Base-by-base conservation (phyloP, 139 green algal genomes). In the Bryopsis sp. region DNA sequence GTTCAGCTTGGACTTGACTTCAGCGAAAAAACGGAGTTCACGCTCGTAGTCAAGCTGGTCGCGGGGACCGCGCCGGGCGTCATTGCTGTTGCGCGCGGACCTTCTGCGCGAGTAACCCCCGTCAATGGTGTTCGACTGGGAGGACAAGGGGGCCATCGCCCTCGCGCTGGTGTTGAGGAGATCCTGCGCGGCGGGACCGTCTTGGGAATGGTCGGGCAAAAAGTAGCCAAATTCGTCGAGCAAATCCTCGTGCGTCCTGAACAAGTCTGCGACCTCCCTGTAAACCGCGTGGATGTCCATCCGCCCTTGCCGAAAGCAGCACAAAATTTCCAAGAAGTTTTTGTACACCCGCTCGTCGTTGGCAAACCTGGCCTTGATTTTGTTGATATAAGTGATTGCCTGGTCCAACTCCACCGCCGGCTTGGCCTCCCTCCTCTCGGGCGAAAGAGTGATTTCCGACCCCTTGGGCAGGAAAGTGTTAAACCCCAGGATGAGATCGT, bases 361-460 rank as follows among this genome's bases (percentile, higher is more conserved):
- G 1, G 81, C 65, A 71, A 99, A 99, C 24, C 92, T 85, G 7
- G 80, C 83, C 85, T 97, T 98, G 76, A 99, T 99, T 67, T 97
- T 97, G 82, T 99, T 99, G n/a, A 99, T 95, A 58, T 99, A 99
- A 72, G 84, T 96, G 80, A 99, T 98, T 26, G 94, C 94, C 78
- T 99, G 94, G 66, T 99, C 92, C 74, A 99, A 98, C 75, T 99
- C 94, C 26, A 99, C 92, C 0, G 89, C 59, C 7, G 59, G 59
- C 74, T 39, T 70, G 24, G n/a, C 24, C 6, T 67, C 59, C 15
- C 31, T n/a, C n/a, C 29, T n/a, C 24, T 39, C 6, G 6, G 28
- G 24, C 29, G 28, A n/a, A 35, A 67, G 48, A 19, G 48, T 71
- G 39, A 76, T 67, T 24, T 67, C 59, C 6, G 59, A 67, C 24